phyloP scores from a whole-genome alignment of 108 stramenopile species.

The Nitzschia putrida region DNA sequence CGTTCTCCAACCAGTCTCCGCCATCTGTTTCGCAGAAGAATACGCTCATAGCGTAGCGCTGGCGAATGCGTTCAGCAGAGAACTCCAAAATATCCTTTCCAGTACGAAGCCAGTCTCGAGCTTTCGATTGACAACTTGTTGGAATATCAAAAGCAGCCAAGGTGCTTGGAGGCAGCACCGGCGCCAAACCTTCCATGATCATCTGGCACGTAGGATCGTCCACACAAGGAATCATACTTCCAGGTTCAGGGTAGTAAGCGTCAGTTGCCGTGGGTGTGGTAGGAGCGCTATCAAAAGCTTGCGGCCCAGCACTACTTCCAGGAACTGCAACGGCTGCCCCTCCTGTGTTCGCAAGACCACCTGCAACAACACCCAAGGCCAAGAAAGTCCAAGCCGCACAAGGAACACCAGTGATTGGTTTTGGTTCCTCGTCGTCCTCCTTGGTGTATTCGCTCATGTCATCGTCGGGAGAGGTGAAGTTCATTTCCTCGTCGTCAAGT shows the following conservation, averaged over 20 bases:
- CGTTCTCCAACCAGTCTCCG: conserved; percentile 50
- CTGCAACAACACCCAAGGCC: conserved; percentile 33
- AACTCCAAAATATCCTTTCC: conserved; percentile 52
- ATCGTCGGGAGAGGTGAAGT: conserved; percentile 1
- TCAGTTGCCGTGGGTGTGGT: conserved; percentile 25
- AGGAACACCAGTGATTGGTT: conserved; percentile 32
- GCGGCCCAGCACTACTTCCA: neutral
- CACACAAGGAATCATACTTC: conserved; percentile 26
- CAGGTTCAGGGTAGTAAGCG: conserved; percentile 24
- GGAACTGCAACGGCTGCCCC: neutral
- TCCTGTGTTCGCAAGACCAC: conserved; percentile 19
- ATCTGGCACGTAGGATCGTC: conserved; percentile 38
- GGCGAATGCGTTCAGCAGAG: conserved; percentile 44
- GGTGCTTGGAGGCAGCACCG: conserved; percentile 38
- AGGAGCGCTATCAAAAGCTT: conserved; percentile 15
- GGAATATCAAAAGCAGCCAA: conserved; percentile 41
- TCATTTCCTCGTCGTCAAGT: conserved; percentile 20
- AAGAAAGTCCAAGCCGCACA: conserved; percentile 41
- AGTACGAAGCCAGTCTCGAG: conserved; percentile 50
- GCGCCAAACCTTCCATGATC: conserved; percentile 38
- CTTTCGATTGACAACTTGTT: conserved; percentile 47
- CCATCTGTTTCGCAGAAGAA: conserved; percentile 56
- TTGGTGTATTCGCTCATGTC: conserved; percentile 33
- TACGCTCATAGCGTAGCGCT: conserved; percentile 49
- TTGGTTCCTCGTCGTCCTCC: conserved; percentile 33